Base-by-base conservation (phyloP, 805 yeast genomes). In the Starmerella bombicola region DNA sequence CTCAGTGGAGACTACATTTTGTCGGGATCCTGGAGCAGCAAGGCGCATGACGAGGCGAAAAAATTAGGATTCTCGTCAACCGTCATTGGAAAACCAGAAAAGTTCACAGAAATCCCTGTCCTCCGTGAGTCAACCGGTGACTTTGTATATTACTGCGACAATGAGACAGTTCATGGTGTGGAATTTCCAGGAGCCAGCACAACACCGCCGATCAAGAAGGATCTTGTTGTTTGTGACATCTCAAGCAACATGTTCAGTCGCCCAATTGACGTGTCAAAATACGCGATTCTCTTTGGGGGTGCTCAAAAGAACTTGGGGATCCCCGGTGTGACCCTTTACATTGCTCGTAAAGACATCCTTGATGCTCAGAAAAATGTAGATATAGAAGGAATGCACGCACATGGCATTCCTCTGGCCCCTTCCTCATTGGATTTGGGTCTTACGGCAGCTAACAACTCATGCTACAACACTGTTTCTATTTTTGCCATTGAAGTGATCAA, bases 281-380 rank as follows among this genome's bases (percentile, higher is more conserved):
- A 74, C 57, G 97, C 95, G 38, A 66, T 85, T 21, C 78, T 91
- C 47, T 77, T 86, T 74, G 98, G 95, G 16, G 99, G 99, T 48
- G 99, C 97, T 21, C 99, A 91, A 65, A 91, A 91, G 64, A 91
- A 91, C 61, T 84, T 91, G 57, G 98, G 99, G 41, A 67, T 91
- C 56, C 96, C 99, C 8, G 98, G 99, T 29, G 73, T 91, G 49
- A 80, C 96, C 13, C 70, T 91, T 47, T 88, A 85, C 61, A 88
- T 91, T 54, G 78, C 86, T 62, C 84, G 82, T 63, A 88, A 85
- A 60, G 57, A 77, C 1, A 69, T 91, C 41, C 63, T 91, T 21
- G 80, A 76, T 21, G 47, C 51, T 10, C 51, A 46, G 37, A 33
- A 39, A 16, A 47, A 45, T 36, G 75, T 84, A 3, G 51, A 74